phyloP scores from a whole-genome alignment of 331 rosid species.

The Malus hybrid region DNA sequence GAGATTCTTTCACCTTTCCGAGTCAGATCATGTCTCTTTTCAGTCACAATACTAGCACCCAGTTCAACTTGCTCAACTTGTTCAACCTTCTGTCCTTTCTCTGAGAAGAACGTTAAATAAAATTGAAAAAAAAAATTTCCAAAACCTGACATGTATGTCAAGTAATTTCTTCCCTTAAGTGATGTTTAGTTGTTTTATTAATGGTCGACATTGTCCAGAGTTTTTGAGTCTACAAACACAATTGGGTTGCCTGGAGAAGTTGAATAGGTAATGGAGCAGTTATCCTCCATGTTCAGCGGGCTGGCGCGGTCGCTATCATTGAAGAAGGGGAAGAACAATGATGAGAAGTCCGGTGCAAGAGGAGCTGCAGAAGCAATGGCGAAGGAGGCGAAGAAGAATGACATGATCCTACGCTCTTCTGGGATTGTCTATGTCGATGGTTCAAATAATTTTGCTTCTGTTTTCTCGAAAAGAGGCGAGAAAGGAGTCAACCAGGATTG shows the following conservation, averaged over 20 bases:
- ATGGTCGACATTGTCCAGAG: slow-evolving; percentile 25
- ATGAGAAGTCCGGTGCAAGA: slow-evolving; percentile 36
- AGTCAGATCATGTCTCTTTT: slow-evolving; percentile 55
- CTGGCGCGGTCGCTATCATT: slow-evolving; percentile 50
- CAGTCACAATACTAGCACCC: slow-evolving; percentile 30
- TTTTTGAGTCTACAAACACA: slow-evolving; percentile 19
- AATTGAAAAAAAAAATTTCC: background rate
- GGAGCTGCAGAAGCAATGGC: slow-evolving; percentile 84
- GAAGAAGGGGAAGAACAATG: slow-evolving; percentile 41
- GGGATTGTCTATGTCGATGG: slow-evolving; percentile 52
- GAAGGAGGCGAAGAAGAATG: slow-evolving; percentile 75
- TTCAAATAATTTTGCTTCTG: slow-evolving; percentile 72
- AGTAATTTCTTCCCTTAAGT: slow-evolving; percentile 12
- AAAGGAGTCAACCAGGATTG: slow-evolving; percentile 95
- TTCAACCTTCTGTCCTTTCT: slow-evolving; percentile 12
- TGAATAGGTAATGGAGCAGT: slow-evolving; percentile 58
- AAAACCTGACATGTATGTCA: background rate
- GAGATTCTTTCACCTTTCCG: slow-evolving; percentile 49
- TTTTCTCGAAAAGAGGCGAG: slow-evolving; percentile 72
- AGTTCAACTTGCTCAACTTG: slow-evolving; percentile 31
- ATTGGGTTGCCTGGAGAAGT: background rate
- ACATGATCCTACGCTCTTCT: slow-evolving; percentile 46
- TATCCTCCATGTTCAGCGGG: slow-evolving; percentile 77
- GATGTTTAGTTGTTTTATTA: background rate
- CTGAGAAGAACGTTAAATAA: slow-evolving; percentile 18